Evolutionary conservation across 257 asterid species (phyloP).

Genomic region (Solanum microdontum): DNA sequence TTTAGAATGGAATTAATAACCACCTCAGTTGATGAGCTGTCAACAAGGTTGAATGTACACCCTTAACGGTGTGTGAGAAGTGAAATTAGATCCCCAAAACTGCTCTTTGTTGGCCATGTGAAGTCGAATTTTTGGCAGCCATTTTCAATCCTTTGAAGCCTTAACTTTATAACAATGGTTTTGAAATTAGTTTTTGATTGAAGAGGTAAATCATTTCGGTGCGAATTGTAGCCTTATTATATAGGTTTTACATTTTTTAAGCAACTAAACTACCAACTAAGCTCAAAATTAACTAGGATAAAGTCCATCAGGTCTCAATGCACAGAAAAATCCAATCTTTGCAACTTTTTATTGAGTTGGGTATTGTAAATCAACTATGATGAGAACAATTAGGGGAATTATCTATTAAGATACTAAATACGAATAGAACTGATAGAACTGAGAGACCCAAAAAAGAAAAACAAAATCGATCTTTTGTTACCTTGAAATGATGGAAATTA

Average conservation of each 20-base stretch:
- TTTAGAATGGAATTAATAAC: not conserved
- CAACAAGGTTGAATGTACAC: not conserved
- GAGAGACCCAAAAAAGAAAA: not conserved
- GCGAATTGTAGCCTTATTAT: not conserved
- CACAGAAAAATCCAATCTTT: not conserved
- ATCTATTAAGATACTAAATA: not conserved
- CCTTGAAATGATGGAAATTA: not conserved
- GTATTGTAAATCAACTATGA: not conserved
- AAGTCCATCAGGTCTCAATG: not conserved
- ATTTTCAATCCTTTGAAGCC: not conserved
- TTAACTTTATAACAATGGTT: not conserved
- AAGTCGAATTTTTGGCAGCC: not conserved
- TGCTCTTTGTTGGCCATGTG: not conserved
- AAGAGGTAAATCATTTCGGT: not conserved
- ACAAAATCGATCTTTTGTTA: not conserved
- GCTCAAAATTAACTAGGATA: not conserved
- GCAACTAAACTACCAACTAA: not conserved
- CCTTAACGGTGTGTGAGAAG: not conserved
- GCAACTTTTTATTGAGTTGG: not conserved
- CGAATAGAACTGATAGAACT: not conserved
- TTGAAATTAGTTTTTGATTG: not conserved
- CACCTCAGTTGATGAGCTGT: not conserved
- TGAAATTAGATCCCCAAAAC: not conserved
- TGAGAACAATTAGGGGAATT: not conserved
- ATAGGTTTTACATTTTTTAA: not conserved